phyloP scores from a whole-genome alignment of 441 rosid genomes.

The Francoa sonchifolia region DNA sequence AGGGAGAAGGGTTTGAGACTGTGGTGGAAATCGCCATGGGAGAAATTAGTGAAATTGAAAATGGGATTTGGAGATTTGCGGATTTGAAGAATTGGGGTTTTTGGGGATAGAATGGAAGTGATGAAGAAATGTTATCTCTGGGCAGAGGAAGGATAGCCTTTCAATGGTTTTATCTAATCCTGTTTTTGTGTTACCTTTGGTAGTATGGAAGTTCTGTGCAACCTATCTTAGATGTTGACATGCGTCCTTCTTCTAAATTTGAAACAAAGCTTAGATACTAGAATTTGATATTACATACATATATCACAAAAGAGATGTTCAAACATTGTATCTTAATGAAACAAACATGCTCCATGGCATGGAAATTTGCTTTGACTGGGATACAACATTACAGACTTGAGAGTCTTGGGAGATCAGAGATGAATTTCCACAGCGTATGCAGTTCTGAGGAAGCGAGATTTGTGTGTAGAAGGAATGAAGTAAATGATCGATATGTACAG shows the following conservation, averaged over 20 bases:
- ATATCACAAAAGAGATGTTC: too few relatives aligned
- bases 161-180: conserved; percentile 17
- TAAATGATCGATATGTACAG: conserved; percentile 19
- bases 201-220: conserved; percentile 8
- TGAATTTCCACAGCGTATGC: too few relatives aligned
- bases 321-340: too few relatives aligned
- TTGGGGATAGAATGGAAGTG: not conserved
- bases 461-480: not conserved
- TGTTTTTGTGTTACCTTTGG: not conserved
- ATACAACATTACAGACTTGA: too few relatives aligned
- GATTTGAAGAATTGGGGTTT: not conserved
- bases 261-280: not conserved
- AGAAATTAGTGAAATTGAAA: not conserved
- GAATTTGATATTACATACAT: too few relatives aligned
- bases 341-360: too few relatives aligned
- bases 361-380: too few relatives aligned
- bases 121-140: conserved; percentile 20
- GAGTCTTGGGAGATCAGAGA: too few relatives aligned
- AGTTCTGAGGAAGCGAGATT: too few relatives aligned
- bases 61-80: conserved; percentile 7
- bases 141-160: conserved; percentile 13
- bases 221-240: not conserved
- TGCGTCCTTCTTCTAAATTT: not conserved
- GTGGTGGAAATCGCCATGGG: conserved; percentile 31
- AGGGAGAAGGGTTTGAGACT: conserved; percentile 29